phyloP scores from a whole-genome alignment of 106 monocot genomes.

The Acorus calamus region DNA sequence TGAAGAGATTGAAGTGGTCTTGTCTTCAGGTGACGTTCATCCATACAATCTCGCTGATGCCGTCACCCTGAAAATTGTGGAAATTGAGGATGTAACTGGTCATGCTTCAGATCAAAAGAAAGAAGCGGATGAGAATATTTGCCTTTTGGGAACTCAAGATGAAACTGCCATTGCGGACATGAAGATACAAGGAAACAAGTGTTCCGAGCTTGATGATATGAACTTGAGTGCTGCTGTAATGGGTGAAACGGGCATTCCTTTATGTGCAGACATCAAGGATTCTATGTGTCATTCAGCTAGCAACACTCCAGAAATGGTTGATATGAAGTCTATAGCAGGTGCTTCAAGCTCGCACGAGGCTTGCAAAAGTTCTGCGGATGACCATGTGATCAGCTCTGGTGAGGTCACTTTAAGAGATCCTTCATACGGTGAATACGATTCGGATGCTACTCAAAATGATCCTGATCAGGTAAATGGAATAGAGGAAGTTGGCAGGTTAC shows the following conservation, averaged over 20 bases:
- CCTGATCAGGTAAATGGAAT: constrained; percentile 19
- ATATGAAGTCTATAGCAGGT: neutral
- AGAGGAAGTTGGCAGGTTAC: constrained; percentile 19
- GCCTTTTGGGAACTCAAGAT: neutral
- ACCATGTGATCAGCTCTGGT: constrained; percentile 3
- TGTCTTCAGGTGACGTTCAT: constrained; percentile 2
- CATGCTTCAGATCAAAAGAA: constrained; percentile 3
- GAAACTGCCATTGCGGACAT: constrained; percentile 2
- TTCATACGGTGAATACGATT: constrained; percentile 14
- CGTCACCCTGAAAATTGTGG: constrained; percentile 3
- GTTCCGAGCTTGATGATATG: neutral
- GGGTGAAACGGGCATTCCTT: neutral
- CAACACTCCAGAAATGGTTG: neutral
- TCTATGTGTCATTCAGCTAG: neutral
- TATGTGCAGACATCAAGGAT: constrained; percentile 1
- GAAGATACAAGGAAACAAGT: constrained; percentile 7
- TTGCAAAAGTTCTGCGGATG: constrained; percentile 2
- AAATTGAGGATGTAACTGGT: neutral
- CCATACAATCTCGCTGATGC: neutral
- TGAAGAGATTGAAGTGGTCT: constrained; percentile 8
- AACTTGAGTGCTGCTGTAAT: neutral
- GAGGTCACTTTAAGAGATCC: constrained; percentile 17
- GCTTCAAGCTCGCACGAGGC: constrained; percentile 5
- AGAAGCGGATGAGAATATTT: neutral
- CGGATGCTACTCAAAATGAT: constrained; percentile 27